A percentile compares a stretch with the other conserved stretches of the same genome.
Conservation (phyloP, 2,329 filamentous ascomycete genomes). For the Sporothrix phasma region DNA sequence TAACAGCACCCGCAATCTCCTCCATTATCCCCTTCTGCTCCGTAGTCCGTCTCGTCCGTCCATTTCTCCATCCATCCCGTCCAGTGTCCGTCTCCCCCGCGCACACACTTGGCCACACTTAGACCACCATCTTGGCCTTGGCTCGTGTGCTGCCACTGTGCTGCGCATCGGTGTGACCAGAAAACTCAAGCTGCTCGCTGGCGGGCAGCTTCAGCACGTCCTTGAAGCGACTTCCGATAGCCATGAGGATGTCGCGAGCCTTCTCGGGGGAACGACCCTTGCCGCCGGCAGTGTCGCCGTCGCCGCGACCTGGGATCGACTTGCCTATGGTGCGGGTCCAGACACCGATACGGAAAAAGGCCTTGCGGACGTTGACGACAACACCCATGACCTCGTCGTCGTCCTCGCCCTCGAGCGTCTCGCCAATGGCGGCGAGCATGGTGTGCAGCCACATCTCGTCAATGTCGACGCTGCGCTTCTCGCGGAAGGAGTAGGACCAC, state of each 20-base stretch:
- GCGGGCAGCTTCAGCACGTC: slow-evolving; percentile 71
- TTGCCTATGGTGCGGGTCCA: slow-evolving; percentile 95
- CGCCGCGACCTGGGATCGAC: slow-evolving; percentile 64
- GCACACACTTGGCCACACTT: slow-evolving; percentile 28
- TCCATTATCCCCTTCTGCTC: too few species aligned
- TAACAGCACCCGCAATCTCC: neutral
- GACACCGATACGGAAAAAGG: slow-evolving; percentile 92
- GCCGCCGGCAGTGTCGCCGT: slow-evolving; percentile 60
- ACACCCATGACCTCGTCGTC: slow-evolving; percentile 99
- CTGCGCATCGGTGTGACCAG: slow-evolving; percentile 88
- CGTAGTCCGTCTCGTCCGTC: too few species aligned
- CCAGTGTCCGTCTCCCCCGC: neutral
- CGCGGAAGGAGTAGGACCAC: slow-evolving; percentile 97
- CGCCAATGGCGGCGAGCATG: slow-evolving; percentile 92
- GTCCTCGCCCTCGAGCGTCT: slow-evolving; percentile 89
- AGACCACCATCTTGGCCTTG: slow-evolving; percentile 87
- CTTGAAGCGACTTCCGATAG: slow-evolving; percentile 88
- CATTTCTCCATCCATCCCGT: neutral
- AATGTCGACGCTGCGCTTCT: slow-evolving; percentile 84
- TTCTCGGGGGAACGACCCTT: slow-evolving; percentile 73
- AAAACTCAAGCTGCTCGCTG: slow-evolving; percentile 80
- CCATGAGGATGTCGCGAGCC: slow-evolving; percentile 72
- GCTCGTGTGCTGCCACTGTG: slow-evolving; percentile 89
- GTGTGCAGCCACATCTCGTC: slow-evolving; percentile 95
- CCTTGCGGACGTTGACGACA: slow-evolving; percentile 96